These are phyloP conservation scores for Atkinsonella texensis DNA, from an alignment of 2,329 filamentous ascomycete genomes.

Conservation along the genomic window DNA sequence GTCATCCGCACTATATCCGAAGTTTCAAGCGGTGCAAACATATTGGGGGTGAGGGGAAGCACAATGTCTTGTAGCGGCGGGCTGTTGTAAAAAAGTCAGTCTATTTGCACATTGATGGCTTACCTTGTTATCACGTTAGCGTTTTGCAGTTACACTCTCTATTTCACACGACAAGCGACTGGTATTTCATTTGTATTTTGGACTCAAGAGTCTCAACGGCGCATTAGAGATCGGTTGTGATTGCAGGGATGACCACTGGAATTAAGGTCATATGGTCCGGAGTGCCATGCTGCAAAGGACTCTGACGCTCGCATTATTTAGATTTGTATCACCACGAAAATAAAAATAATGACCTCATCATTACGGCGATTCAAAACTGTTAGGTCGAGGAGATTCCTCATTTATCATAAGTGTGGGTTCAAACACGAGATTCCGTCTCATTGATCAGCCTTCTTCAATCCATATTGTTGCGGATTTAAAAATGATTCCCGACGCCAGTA, in stretches of 20 bases:
- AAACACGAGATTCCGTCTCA: too few relatives aligned
- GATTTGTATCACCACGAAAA: neutral
- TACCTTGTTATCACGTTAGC: neutral
- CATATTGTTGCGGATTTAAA: slow-evolving; percentile 20
- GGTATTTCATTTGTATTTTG: neutral
- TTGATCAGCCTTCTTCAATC: neutral
- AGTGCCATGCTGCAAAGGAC: neutral
- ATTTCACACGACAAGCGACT: neutral
- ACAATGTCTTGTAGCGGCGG: neutral
- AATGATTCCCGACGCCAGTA: slow-evolving; percentile 28
- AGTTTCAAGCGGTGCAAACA: neutral
- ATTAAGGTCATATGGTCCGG: neutral
- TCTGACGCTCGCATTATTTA: neutral
- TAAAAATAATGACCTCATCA: neutral
- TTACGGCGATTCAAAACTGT: slow-evolving; percentile 5
- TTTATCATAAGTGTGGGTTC: too few relatives aligned
- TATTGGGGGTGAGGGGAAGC: neutral
- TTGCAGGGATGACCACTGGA: neutral
- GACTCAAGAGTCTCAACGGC: neutral
- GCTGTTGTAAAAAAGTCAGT: neutral
- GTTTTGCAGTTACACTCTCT: neutral
- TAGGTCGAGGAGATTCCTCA: too few relatives aligned
- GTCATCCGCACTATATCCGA: neutral
- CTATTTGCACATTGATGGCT: neutral
- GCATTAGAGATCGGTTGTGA: neutral